Percentiles rank a stretch among this genome's conserved stretches.
Evolutionary conservation across 176 grass and related monocot genomes (phyloP).

Genomic region (Aegilops umbellulata): DNA sequence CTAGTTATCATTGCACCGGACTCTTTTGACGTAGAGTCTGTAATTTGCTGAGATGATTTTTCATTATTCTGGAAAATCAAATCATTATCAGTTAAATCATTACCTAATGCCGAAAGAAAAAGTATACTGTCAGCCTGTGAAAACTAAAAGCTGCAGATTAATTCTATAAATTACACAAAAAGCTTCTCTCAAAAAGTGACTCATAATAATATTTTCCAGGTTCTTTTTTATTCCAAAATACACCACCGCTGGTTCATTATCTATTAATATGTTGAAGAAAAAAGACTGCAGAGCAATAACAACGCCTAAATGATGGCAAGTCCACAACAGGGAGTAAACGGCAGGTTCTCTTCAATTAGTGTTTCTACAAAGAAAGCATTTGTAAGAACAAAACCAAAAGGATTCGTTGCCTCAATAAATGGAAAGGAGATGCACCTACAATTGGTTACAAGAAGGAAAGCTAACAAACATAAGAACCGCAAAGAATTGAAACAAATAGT

Average conservation of each 20-base stretch:
- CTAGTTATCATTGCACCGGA: neutral
- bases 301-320: too few relatives aligned
- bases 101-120: conserved; percentile 10
- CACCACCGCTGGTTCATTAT: too few relatives aligned
- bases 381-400: neutral
- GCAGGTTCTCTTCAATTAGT: neutral
- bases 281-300: too few relatives aligned
- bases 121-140: neutral
- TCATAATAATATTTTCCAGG: neutral
- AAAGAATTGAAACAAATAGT: neutral
- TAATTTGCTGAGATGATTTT: conserved; percentile 36
- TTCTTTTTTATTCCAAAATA: neutral
- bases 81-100: neutral
- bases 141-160: neutral
- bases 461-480: neutral
- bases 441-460: neutral
- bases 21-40: neutral
- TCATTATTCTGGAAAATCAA: conserved; percentile 41
- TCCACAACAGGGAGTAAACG: too few relatives aligned
- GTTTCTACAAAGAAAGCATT: neutral
- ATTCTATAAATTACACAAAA: neutral
- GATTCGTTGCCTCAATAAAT: neutral
- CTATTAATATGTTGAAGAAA: too few relatives aligned
- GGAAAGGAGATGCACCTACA: neutral
- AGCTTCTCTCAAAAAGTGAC: neutral